Percentiles rank a stretch among this genome's conserved stretches.
Conservation (phyloP, 352 stramenopile species). For the Pythium phragmitis region DNA sequence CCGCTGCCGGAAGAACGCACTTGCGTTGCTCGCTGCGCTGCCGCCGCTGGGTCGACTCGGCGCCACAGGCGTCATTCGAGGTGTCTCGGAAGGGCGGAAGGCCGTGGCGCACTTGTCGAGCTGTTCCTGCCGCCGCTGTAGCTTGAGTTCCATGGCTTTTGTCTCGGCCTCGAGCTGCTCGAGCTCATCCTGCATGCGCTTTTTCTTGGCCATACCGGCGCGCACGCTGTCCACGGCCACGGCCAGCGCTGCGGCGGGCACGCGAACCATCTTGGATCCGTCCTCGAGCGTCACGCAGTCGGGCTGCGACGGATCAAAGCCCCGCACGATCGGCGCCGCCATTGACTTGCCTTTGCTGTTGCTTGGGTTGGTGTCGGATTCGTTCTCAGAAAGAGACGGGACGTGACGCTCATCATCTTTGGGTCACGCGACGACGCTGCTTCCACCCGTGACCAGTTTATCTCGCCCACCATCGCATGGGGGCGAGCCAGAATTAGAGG, state of each 20-base stretch:
- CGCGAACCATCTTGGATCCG: slow-evolving; percentile 39
- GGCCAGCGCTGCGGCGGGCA: slow-evolving; percentile 40
- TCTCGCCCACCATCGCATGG: too few species aligned
- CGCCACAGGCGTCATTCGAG: background rate
- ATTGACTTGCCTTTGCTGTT: background rate
- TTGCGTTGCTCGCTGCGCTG: slow-evolving; percentile 1
- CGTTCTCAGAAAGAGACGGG: too few species aligned
- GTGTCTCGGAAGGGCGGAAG: slow-evolving; percentile 29
- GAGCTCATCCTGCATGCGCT: slow-evolving; percentile 34
- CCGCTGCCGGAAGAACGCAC: slow-evolving; percentile 30
- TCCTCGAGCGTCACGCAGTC: slow-evolving; percentile 24
- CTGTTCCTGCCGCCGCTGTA: slow-evolving; percentile 51
- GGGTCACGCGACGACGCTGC: too few species aligned
- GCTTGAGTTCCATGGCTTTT: slow-evolving; percentile 39
- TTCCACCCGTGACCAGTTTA: too few species aligned
- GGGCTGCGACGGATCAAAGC: slow-evolving; percentile 10
- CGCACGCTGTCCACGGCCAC: slow-evolving; percentile 35
- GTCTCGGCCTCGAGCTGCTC: slow-evolving; percentile 36
- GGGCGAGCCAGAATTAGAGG: too few species aligned
- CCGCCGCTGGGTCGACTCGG: slow-evolving; percentile 7
- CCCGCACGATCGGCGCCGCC: background rate
- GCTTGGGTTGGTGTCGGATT: too few species aligned
- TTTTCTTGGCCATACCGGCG: slow-evolving; percentile 34
- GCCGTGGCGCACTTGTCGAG: slow-evolving; percentile 43
- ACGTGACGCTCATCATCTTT: too few species aligned